Evolutionary conservation across 31 red algal genomes (phyloP), one percentile per base, ranked within the genome.

Genomic region (Asparagopsis taxiformis): DNA sequence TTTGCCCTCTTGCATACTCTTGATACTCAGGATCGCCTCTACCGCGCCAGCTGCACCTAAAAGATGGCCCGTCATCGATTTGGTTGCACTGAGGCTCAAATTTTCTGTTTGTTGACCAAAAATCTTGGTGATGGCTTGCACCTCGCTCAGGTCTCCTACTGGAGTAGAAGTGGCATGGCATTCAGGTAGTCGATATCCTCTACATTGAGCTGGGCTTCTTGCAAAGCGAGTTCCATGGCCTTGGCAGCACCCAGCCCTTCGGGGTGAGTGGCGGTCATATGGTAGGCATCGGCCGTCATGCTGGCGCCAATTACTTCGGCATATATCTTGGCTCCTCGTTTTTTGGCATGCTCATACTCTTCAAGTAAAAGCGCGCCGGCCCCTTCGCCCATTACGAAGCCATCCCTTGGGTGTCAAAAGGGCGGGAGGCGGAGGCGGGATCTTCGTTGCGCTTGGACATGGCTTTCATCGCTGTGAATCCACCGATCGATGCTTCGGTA

Each of bases 371-470:
- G 41, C 15, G 81, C 68, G 1, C 81, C 81, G 11, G 84, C 84
- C 26, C 84, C 84, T 62, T 89, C 84, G 31, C 84, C 84, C 44
- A 89, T 71, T 4, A 89, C 84, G 32, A 89, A 89, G 22, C 84
- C 84, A 22, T 74, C 36, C 10, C 84, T 64, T 62, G 31, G 1
- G 43, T 53, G 75, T 89, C 84, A 75, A 89, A 89, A 16, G 84
- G 84, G n/a, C 84, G 75, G 20, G 79, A 86, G 4, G 84, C 76
- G 3, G 22, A 24, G 24, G 13, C 15, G 17, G 29, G 77, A 2
- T 31, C 44, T 19, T 1, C 29, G 46, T 69, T 69, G 7, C 23
- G 31, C 10, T 46, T 31, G 6, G 84, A 33, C 39, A 89, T 37
- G 0, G 84, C 84, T 8, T 68, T 55, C 8, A 59, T 55, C 24